Percentiles rank a stretch among this genome's conserved stretches.
These are phyloP conservation scores for Priceomyces medius DNA, from an alignment of 805 yeast genomes.

Conservation along the genomic window DNA sequence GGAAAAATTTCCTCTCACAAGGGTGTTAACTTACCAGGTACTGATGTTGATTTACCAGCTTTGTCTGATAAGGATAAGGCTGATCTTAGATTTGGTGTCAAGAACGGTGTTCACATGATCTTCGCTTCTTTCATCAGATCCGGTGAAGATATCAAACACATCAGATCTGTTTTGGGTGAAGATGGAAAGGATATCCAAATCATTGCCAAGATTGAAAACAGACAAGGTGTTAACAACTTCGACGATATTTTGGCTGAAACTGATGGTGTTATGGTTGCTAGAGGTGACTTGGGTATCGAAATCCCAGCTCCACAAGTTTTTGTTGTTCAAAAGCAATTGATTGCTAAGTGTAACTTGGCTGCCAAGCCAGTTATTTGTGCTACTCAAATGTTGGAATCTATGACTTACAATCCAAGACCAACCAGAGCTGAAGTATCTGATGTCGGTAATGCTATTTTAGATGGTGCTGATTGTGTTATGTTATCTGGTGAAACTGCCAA, in stretches of 20 bases:
- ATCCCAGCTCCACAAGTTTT: conserved; percentile 99
- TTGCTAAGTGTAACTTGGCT: conserved; percentile 98
- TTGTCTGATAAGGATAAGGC: conserved; percentile 93
- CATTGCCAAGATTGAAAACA: conserved; percentile 97
- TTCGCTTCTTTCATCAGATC: conserved; percentile 98
- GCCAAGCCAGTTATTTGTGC: conserved; percentile 99
- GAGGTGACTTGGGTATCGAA: conserved; percentile 99
- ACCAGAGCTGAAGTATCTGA: conserved; percentile 99
- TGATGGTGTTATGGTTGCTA: conserved; percentile 99
- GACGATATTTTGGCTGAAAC: conserved; percentile 93
- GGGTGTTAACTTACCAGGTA: conserved; percentile 99
- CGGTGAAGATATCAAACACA: conserved; percentile 83
- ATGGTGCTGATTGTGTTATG: conserved; percentile 99
- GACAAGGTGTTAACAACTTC: conserved; percentile 99
- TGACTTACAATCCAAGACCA: conserved; percentile 99
- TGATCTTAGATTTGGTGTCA: conserved; percentile 93
- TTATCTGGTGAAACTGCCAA: conserved; percentile 99
- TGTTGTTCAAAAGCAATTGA: conserved; percentile 97
- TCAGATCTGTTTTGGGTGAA: conserved; percentile 94
- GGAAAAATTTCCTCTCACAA: conserved; percentile 96
- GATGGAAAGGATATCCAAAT: conserved; percentile 96
- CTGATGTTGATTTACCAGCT: conserved; percentile 98
- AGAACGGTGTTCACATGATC: conserved; percentile 96
- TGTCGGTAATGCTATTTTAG: conserved; percentile 98
- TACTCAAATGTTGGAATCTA: conserved; percentile 98